phyloP scores from a whole-genome alignment of 305 asterid genomes.

The Fraxinus xanthoxyloides region DNA sequence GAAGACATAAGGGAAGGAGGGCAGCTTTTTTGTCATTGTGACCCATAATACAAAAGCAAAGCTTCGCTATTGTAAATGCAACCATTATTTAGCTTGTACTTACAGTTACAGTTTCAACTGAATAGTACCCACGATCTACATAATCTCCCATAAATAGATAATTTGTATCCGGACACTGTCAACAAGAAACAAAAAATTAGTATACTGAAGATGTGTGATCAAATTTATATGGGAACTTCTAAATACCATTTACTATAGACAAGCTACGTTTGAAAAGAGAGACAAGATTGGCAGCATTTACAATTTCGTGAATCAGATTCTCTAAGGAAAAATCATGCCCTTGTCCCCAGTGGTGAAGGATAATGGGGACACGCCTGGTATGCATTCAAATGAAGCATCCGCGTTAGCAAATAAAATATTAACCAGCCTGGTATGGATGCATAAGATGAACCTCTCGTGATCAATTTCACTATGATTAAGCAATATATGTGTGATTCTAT shows the following conservation, averaged over 20 bases:
- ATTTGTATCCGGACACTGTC: slow-evolving; percentile 82
- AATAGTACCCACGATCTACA: slow-evolving; percentile 79
- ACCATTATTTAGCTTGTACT: slow-evolving; percentile 26
- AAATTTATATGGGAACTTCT: not conserved
- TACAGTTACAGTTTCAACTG: slow-evolving; percentile 75
- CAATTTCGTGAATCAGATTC: not conserved
- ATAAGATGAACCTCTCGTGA: not conserved
- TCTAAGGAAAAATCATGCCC: not conserved
- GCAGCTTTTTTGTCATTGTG: not conserved
- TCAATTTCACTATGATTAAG: not conserved
- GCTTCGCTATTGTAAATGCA: slow-evolving; percentile 3
- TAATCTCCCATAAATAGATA: slow-evolving; percentile 84
- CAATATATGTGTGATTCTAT: not conserved
- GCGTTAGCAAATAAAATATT: not conserved
- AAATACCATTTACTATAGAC: not conserved
- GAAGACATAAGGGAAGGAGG: not conserved
- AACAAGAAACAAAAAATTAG: slow-evolving; percentile 26
- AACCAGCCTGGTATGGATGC: not conserved
- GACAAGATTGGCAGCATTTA: not conserved
- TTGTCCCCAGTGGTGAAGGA: not conserved
- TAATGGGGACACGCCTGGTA: not conserved
- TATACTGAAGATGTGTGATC: slow-evolving; percentile 4
- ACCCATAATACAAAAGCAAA: slow-evolving; percentile 8
- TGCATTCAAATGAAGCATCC: not conserved
- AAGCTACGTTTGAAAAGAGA: not conserved